Evolutionary conservation across 352 stramenopile genomes (phyloP).

Genomic region (Phytophthora pinifolia): DNA sequence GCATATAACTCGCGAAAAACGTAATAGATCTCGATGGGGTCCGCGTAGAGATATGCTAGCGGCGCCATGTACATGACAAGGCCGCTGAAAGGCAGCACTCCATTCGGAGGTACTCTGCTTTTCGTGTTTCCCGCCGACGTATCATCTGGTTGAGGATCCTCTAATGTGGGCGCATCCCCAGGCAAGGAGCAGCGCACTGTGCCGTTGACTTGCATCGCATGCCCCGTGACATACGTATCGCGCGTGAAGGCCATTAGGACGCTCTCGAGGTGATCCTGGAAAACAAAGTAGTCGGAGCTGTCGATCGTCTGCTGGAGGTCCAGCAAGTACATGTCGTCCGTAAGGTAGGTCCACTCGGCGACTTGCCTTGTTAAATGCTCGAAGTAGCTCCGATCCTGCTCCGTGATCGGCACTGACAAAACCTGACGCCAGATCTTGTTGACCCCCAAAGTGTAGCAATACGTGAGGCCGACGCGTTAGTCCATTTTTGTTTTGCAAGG

Average conservation of each 20-base stretch:
- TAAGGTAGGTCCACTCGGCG: constrained; percentile 47
- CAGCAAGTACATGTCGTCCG: constrained; percentile 79
- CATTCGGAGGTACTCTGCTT: constrained; percentile 55
- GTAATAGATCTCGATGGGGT: constrained; percentile 65
- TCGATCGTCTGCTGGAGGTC: constrained; percentile 79
- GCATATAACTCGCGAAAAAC: constrained; percentile 81
- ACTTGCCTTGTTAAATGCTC: constrained; percentile 42
- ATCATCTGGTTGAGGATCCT: constrained; percentile 1
- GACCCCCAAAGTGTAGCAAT: neutral
- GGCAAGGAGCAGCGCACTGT: constrained; percentile 26
- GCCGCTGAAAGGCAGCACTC: constrained; percentile 69
- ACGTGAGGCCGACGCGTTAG: constrained; percentile 2
- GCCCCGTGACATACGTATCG: constrained; percentile 45
- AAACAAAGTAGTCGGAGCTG: constrained; percentile 83
- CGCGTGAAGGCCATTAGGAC: constrained; percentile 76
- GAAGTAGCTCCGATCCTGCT: constrained; percentile 50
- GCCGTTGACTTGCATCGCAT: constrained; percentile 57
- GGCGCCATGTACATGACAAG: constrained; percentile 75
- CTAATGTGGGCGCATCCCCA: neutral
- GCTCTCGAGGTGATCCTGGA: constrained; percentile 72
- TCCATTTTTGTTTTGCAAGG: neutral
- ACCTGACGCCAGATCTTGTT: constrained; percentile 66
- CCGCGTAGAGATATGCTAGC: constrained; percentile 70
- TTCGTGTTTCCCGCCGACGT: neutral
- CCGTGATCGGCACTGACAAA: constrained; percentile 34